Conservation (phyloP, 1,139 yeast genomes). For the Sugiyamaella novakii region DNA sequence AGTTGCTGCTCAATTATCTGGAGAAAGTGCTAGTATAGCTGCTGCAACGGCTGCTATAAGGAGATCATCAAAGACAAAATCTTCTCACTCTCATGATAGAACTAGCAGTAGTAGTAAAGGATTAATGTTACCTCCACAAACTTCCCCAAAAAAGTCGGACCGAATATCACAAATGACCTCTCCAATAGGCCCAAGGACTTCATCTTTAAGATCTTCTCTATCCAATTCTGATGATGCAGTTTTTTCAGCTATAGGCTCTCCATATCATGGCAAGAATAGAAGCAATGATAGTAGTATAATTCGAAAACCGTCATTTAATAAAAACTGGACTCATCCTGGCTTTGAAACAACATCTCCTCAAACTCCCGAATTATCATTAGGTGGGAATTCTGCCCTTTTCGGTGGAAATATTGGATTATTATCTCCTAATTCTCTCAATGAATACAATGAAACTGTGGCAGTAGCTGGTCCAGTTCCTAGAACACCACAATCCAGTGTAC, state of each 20-base stretch:
- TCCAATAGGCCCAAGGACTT: conserved; percentile 10
- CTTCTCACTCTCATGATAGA: conserved; percentile 3
- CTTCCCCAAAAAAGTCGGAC: conserved; percentile 7
- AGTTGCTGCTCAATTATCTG: conserved; percentile 19
- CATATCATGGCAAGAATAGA: conserved; percentile 7
- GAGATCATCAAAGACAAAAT: conserved; percentile 11
- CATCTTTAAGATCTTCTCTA: conserved; percentile 7
- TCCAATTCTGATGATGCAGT: conserved; percentile 6
- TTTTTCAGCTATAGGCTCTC: conserved; percentile 10
- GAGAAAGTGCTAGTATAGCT: conserved; percentile 15
- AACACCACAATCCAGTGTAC: neutral
- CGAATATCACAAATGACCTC: neutral
- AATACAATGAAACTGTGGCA: conserved; percentile 9
- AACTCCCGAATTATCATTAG: conserved; percentile 14
- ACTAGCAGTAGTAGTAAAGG: conserved; percentile 7
- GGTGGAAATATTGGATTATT: conserved; percentile 1
- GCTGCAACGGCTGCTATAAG: conserved; percentile 15
- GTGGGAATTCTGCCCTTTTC: neutral
- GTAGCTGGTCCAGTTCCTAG: neutral
- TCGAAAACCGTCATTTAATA: conserved; percentile 33
- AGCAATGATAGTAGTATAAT: conserved; percentile 4
- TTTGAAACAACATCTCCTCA: conserved; percentile 9
- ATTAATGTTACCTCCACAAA: conserved; percentile 9
- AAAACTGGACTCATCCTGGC: conserved; percentile 34
- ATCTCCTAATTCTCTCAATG: conserved; percentile 16